These are phyloP conservation scores for Aphanoascus verrucosus DNA, from an alignment of 2,329 filamentous ascomycete species.

Conservation along the genomic window DNA sequence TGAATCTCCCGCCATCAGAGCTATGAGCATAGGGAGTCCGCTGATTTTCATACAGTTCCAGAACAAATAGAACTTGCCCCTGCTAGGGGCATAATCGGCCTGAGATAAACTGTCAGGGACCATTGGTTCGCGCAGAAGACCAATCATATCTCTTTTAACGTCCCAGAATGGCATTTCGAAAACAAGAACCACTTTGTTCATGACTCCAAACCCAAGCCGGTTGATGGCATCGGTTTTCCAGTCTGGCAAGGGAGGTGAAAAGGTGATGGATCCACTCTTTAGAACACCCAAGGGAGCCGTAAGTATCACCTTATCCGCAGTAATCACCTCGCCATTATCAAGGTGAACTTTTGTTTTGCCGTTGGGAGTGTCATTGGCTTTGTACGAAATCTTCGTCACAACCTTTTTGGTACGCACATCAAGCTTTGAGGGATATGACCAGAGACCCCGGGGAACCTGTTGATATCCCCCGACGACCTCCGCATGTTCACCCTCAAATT, in stretches of 20 bases:
- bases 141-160: slow-evolving; percentile 79
- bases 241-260: slow-evolving; percentile 76
- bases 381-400: slow-evolving; percentile 63
- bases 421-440: slow-evolving; percentile 63
- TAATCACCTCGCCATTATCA: slow-evolving; percentile 62
- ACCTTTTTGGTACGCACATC: slow-evolving; percentile 63
- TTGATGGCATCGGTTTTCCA: slow-evolving; percentile 75
- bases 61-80: slow-evolving; percentile 95
- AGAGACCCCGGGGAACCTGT: slow-evolving; percentile 77
- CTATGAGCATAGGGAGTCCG: slow-evolving; percentile 76
- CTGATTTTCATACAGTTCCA: slow-evolving; percentile 90
- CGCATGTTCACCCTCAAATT: slow-evolving; percentile 89
- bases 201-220: slow-evolving; percentile 78
- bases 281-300: slow-evolving; percentile 85
- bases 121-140: slow-evolving; percentile 66
- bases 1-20: slow-evolving; percentile 90
- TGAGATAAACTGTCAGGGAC: slow-evolving; percentile 62
- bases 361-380: slow-evolving; percentile 30
- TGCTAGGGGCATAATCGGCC: slow-evolving; percentile 62
- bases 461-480: slow-evolving; percentile 93
- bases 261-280: slow-evolving; percentile 66
- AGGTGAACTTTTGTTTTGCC: slow-evolving; percentile 57
- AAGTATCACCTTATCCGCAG: slow-evolving; percentile 84
- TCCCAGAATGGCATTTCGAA: slow-evolving; percentile 92
- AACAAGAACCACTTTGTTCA: slow-evolving; percentile 91